phyloP scores from a whole-genome alignment of 2,329 filamentous ascomycete species.

The Arthrobotrys iridis region DNA sequence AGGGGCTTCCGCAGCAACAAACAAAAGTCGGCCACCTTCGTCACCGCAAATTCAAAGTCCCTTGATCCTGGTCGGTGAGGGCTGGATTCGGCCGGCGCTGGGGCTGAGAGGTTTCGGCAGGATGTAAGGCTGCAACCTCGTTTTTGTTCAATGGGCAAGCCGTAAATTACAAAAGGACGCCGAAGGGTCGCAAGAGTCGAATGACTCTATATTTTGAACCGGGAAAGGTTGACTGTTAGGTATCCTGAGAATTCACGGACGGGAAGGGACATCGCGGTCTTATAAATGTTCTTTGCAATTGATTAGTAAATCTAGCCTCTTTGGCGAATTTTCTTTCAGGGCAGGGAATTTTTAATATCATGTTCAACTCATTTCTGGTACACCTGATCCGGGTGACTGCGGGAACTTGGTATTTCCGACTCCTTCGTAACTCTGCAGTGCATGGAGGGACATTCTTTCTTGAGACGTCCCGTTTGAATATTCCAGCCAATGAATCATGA shows the following conservation, averaged over 20 bases:
- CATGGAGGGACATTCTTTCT: slow-evolving; percentile 15
- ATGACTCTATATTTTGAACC: slow-evolving; percentile 10
- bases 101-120: slow-evolving; percentile 41
- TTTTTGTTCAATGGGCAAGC: slow-evolving; percentile 6
- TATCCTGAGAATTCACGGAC: background rate
- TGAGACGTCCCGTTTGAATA: background rate
- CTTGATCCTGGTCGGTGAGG: background rate
- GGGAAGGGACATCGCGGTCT: slow-evolving; percentile 12
- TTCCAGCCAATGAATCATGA: background rate
- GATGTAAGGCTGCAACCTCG: slow-evolving; percentile 37
- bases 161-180: slow-evolving; percentile 18
- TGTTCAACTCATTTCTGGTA: background rate
- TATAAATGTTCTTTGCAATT: slow-evolving; percentile 9
- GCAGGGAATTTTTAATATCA: slow-evolving; percentile 25
- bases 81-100: slow-evolving; percentile 18
- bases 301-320: slow-evolving; percentile 29
- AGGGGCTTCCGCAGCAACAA: background rate
- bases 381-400: slow-evolving; percentile 25
- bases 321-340: slow-evolving; percentile 20
- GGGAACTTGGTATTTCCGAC: slow-evolving; percentile 14
- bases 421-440: slow-evolving; percentile 1
- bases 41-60: slow-evolving; percentile 3
- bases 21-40: slow-evolving; percentile 4
- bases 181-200: slow-evolving; percentile 3
- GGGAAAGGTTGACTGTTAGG: slow-evolving; percentile 15